Evolutionary conservation across 768 basidiomycete genomes (phyloP).

Genomic region (Hygrophorus pudorinus): DNA sequence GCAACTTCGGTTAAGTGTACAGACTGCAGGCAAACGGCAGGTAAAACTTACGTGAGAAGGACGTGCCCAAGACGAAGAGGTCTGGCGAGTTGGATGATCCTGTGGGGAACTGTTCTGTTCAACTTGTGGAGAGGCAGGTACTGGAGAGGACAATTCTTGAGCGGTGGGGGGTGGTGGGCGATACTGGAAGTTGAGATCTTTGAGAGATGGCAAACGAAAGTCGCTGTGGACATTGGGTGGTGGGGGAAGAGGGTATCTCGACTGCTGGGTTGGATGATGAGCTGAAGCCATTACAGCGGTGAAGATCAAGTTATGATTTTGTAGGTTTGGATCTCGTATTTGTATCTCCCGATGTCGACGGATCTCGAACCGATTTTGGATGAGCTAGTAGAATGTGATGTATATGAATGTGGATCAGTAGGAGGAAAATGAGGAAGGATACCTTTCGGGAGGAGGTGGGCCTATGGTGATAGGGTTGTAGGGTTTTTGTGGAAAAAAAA

Average conservation of each 20-base stretch:
- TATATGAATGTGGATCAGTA: background rate
- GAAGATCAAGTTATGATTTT: slow-evolving; percentile 12
- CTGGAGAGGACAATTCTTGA: slow-evolving; percentile 20
- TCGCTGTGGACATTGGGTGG: slow-evolving; percentile 31
- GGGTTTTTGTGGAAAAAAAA: too few relatives aligned
- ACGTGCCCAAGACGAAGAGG: slow-evolving; percentile 24
- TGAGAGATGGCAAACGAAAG: slow-evolving; percentile 60
- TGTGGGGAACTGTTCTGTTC: background rate
- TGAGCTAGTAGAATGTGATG: background rate
- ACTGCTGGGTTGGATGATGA: slow-evolving; percentile 33
- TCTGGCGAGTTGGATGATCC: slow-evolving; percentile 12
- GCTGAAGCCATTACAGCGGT: slow-evolving; percentile 36
- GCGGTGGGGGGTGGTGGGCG: slow-evolving; percentile 20
- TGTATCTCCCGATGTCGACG: slow-evolving; percentile 62
- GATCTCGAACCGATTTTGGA: slow-evolving; percentile 28
- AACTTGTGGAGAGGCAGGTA: slow-evolving; percentile 9
- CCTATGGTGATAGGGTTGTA: too few relatives aligned
- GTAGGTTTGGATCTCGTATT: slow-evolving; percentile 26
- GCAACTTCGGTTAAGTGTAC: too few relatives aligned
- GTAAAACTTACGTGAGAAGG: background rate
- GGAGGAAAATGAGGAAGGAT: background rate
- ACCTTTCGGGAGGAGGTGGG: background rate
- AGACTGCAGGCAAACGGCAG: too few relatives aligned
- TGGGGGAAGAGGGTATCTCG: slow-evolving; percentile 26
- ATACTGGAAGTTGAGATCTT: slow-evolving; percentile 58